phyloP scores from a whole-genome alignment of 192 early-diverging fungal genomes.

The Entomortierella parvispora region DNA sequence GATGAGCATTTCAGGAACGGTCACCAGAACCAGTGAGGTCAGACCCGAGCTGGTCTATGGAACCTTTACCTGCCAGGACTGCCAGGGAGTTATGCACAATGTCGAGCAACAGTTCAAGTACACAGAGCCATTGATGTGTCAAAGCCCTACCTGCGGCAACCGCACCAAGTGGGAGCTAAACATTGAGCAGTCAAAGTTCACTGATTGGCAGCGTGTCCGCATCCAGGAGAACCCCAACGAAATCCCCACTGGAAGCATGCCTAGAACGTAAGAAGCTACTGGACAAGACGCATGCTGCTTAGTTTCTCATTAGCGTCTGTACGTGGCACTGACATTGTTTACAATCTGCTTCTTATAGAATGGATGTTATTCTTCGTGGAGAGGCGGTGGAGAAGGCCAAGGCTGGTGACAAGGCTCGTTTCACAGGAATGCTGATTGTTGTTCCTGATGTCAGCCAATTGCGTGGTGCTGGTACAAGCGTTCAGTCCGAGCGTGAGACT shows the following conservation, averaged over 20 bases:
- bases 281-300: background rate
- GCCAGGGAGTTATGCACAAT: slow-evolving; percentile 78
- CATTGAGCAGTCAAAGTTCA: slow-evolving; percentile 87
- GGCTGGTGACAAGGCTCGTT: slow-evolving; percentile 91
- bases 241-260: slow-evolving; percentile 98
- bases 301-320: background rate
- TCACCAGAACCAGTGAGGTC: slow-evolving; percentile 97
- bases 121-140: slow-evolving; percentile 91
- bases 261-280: slow-evolving; percentile 77
- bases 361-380: slow-evolving; percentile 95
- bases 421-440: slow-evolving; percentile 91
- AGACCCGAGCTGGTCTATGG: slow-evolving; percentile 94
- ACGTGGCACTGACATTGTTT: background rate
- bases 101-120: slow-evolving; percentile 98
- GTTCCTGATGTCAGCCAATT: slow-evolving; percentile 91
- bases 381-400: slow-evolving; percentile 95
- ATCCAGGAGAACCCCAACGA: slow-evolving; percentile 96
- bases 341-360: slow-evolving; percentile 50
- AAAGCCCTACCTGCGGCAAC: slow-evolving; percentile 85
- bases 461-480: slow-evolving; percentile 71
- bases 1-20: slow-evolving; percentile 87
- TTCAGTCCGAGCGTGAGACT: slow-evolving; percentile 43
- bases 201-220: slow-evolving; percentile 97
- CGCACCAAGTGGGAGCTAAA: slow-evolving; percentile 80
- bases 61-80: slow-evolving; percentile 91